These are phyloP conservation scores for Cantharellus cinnabarinus DNA, from an alignment of 768 basidiomycete species.

Conservation along the genomic window DNA sequence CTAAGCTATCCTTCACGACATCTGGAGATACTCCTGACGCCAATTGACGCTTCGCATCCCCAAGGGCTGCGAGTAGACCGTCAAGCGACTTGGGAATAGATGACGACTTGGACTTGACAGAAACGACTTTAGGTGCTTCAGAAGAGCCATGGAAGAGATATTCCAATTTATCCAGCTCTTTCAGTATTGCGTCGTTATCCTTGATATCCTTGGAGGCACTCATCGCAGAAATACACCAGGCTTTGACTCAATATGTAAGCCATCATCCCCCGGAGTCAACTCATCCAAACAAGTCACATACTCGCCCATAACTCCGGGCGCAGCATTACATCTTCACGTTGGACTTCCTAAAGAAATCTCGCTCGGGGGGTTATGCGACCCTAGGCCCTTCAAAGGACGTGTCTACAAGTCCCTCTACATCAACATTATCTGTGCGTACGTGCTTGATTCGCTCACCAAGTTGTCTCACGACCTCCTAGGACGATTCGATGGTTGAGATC, in stretches of 20 bases:
- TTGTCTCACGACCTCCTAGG: constrained; percentile 13
- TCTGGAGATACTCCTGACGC: constrained; percentile 12
- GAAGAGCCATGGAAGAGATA: constrained; percentile 23
- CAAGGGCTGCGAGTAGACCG: constrained; percentile 36
- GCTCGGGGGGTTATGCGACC: constrained; percentile 25
- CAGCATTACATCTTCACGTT: neutral
- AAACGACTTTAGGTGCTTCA: constrained; percentile 23
- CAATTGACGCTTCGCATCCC: constrained; percentile 33
- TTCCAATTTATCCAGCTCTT: constrained; percentile 64
- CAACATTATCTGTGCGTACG: neutral
- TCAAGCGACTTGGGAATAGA: constrained; percentile 43
- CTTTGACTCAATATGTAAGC: no score
- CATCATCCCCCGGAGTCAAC: neutral
- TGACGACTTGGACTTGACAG: constrained; percentile 10
- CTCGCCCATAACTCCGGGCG: neutral
- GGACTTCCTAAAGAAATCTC: constrained; percentile 29
- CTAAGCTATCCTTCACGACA: constrained; percentile 23
- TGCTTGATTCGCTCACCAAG: neutral
- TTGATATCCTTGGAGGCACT: neutral
- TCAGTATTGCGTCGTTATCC: constrained; percentile 31
- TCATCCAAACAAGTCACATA: neutral
- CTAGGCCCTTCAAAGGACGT: no score
- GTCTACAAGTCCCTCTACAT: no score
- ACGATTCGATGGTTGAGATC: constrained; percentile 59
- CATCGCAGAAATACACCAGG: no score